Evolutionary conservation across 768 basidiomycete species (phyloP).

Genomic region (Tricholoma saponaceum): DNA sequence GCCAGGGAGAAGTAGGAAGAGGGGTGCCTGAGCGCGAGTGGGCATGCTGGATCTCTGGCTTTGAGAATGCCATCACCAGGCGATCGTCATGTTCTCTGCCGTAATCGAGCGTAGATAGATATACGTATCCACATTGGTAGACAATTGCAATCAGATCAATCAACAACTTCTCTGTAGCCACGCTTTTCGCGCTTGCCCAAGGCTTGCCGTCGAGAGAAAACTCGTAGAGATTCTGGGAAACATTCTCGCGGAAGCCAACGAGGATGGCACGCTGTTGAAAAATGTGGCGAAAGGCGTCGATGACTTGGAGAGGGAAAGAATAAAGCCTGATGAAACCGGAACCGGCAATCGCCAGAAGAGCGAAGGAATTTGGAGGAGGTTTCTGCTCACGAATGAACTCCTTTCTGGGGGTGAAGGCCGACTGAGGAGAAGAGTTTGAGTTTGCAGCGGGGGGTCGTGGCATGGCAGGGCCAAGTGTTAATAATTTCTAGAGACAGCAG

Average conservation of each 20-base stretch:
- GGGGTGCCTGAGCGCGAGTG: slow-evolving; percentile 28
- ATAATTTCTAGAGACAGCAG: neutral
- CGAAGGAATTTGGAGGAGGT: slow-evolving; percentile 52
- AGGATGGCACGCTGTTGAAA: slow-evolving; percentile 46
- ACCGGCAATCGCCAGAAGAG: slow-evolving; percentile 65
- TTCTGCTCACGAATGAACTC: slow-evolving; percentile 66
- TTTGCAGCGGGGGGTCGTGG: slow-evolving; percentile 16
- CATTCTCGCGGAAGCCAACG: slow-evolving; percentile 49
- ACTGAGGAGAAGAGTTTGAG: slow-evolving; percentile 32
- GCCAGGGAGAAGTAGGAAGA: slow-evolving; percentile 33
- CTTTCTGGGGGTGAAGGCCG: slow-evolving; percentile 61
- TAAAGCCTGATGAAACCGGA: slow-evolving; percentile 64
- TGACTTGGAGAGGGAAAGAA: slow-evolving; percentile 54
- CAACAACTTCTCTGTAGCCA: slow-evolving; percentile 63
- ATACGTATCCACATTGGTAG: slow-evolving; percentile 58
- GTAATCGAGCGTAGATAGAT: slow-evolving; percentile 70
- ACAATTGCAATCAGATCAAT: slow-evolving; percentile 62
- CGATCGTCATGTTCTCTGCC: slow-evolving; percentile 75
- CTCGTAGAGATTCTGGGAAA: slow-evolving; percentile 56
- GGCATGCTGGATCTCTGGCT: slow-evolving; percentile 29
- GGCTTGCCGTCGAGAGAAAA: slow-evolving; percentile 67
- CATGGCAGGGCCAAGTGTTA: slow-evolving; percentile 3
- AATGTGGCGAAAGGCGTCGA: slow-evolving; percentile 50
- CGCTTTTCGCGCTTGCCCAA: slow-evolving; percentile 67
- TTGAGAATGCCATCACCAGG: slow-evolving; percentile 67